Base-by-base conservation (phyloP, 805 yeast species). In the Metschnikowia bowlesiae region DNA sequence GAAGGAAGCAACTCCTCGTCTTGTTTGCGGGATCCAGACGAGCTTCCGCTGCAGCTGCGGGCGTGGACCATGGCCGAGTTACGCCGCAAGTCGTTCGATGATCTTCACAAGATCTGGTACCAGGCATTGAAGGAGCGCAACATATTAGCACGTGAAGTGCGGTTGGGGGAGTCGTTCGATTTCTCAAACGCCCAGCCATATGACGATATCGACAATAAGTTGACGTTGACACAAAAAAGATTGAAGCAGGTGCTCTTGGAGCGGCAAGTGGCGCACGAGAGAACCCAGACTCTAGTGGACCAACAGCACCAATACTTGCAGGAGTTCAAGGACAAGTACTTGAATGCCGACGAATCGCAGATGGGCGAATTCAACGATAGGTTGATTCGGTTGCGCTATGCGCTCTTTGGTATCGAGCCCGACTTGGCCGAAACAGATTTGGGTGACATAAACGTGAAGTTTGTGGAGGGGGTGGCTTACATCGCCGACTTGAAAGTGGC, bases 61-160 rank as follows among this genome's bases (percentile, higher is more conserved):
- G 73, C 94, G 4, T 94, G 99, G 99, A 71, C 85, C 6, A 76
- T 90, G 48, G 85, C 89, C 4, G 98, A 92, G 65, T 79, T 94
- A 60, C 83, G 99, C 66, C 79, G 95, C 54, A 94, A 94, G 68
- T 82, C 89, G 14, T 94, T 90, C 63, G 94, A 90, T 38, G 99
- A 94, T 64, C 73, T 94, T 59, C 99, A 94, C 68, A 80, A 83
- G 35, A 74, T 94, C 60, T 94, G 99, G 98, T 92, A 89, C 66
- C 77, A 85, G 40, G 82, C 91, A 58, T 69, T 92, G 57, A 87
- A 82, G 64, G 96, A 94, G 68, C 75, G 96, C 58, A 94, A 94
- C 66, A 70, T 81, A 11, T 67, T 92, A 50, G 83, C 82, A 33
- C 79, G 96, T 59, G 98, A 94, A 66, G 74, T 75, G 49, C 82